Evolutionary conservation across 2,329 filamentous ascomycete genomes (phyloP), one percentile per base, ranked within the genome.

Genomic region (Colletotrichum lupini): DNA sequence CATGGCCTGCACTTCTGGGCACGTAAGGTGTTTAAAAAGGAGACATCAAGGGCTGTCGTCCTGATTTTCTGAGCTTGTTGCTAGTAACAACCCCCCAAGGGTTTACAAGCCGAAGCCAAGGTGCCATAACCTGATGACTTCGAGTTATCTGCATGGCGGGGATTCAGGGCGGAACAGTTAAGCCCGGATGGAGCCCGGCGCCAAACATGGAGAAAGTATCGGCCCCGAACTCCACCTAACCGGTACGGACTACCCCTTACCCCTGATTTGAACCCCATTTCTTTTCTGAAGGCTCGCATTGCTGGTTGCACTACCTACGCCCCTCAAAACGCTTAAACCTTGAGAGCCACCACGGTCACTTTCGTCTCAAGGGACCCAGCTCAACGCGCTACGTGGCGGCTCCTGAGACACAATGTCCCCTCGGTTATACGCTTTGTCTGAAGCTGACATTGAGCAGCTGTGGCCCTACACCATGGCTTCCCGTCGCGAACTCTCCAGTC

Each of bases 361-460:
- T 28, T 60, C 12, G 26, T 46, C 57, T 11, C 26, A 22, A 60
- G 11, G 28, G 59, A 53, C 52, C 65, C 52, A 53, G 37, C 35
- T 63, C 24, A 32, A 46, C 24, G 66, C 69, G 66, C 37, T 60
- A 60, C 53, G 32, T 58, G 32, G 60, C 66, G 67, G 53, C 60
- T 73, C 22, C 60, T 66, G 70, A 68, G 37, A 72, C 69, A 56
- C 14, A 19, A 26, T n/a, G 55, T 35, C 46, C 42, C 32, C 42
- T 55, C 28, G 30, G 32, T 14, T 35, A n/a, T 22, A 35, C 16
- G 22, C n/a, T 3, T 61, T 22, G 42, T n/a, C 7, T 49, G 24
- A 67, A 67, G 62, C 24, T 60, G 24, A 26, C 5, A 19, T 42
- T 16, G 19, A 59, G 14, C 16, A 46, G 69, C 42, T 60, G 37